These are phyloP conservation scores for Wickerhamiella brachini DNA, from an alignment of 805 yeast genomes.

Conservation along the genomic window DNA sequence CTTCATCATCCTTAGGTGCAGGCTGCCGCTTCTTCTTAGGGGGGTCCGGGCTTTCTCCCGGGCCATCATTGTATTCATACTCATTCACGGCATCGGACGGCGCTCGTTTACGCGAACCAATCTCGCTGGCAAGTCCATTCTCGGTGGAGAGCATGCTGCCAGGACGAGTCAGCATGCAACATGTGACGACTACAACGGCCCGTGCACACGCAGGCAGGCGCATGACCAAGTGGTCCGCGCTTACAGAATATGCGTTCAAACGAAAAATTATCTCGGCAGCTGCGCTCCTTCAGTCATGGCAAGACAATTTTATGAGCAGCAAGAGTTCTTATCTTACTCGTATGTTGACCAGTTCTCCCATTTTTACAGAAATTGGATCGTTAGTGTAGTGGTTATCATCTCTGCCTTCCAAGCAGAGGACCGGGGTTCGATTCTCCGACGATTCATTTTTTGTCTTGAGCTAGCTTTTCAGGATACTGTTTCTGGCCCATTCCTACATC, in stretches of 20 bases:
- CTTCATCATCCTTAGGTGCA: background rate
- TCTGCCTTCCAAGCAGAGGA: conserved; percentile 90
- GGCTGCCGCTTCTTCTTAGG: background rate
- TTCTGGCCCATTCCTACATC: too few relatives aligned
- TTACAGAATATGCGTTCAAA: background rate
- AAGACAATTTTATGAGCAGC: background rate
- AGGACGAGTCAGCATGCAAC: background rate
- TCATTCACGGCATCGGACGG: background rate
- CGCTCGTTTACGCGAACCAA: background rate
- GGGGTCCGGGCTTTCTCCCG: background rate
- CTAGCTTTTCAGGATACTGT: too few relatives aligned
- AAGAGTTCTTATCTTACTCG: too few relatives aligned
- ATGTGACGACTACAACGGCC: background rate
- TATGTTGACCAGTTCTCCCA: background rate
- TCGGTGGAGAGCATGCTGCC: background rate
- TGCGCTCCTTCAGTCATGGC: too few relatives aligned
- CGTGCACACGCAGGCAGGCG: background rate
- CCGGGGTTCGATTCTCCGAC: conserved; percentile 59
- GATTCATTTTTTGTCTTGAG: conserved; percentile 1
- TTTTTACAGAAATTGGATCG: conserved; percentile 37
- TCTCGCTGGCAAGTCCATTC: background rate
- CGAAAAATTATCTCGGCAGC: background rate
- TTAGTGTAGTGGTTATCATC: conserved; percentile 88
- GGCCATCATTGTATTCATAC: background rate
- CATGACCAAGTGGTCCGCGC: background rate